A percentile compares a stretch with the other conserved stretches of the same genome.
Conservation (phyloP, 202 grass and related monocot species). For the Carex arenaria region DNA sequence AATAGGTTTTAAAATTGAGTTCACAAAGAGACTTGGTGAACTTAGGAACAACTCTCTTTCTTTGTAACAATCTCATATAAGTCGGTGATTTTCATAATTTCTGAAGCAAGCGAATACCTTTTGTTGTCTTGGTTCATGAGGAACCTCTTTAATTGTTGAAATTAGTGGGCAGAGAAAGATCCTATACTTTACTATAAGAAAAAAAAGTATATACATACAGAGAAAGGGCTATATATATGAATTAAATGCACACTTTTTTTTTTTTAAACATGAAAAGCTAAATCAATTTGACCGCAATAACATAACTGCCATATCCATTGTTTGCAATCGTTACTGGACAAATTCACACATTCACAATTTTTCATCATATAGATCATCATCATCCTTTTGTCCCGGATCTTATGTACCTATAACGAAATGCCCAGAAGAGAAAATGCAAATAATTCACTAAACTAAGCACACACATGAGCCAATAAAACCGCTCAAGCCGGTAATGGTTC, state of each 20-base stretch:
- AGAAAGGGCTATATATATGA: neutral
- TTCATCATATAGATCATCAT: neutral
- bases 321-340: neutral
- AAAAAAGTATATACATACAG: neutral
- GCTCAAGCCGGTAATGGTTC: constrained; percentile 65
- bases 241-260: neutral
- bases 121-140: too few species aligned
- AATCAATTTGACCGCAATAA: neutral
- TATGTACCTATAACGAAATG: constrained; percentile 68
- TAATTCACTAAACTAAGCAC: constrained; percentile 59
- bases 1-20: too few species aligned
- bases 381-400: constrained; percentile 20
- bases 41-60: too few species aligned
- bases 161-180: neutral
- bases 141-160: neutral
- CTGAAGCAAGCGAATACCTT: too few species aligned
- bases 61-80: neutral
- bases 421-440: constrained; percentile 49
- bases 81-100: too few species aligned
- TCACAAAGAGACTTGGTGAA: too few species aligned
- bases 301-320: neutral
- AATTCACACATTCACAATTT: constrained; percentile 15
- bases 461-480: constrained; percentile 94
- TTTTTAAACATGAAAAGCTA: neutral
- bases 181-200: neutral